Evolutionary conservation across 768 basidiomycete genomes (phyloP), one percentile per base, ranked within the genome.

Genomic region (Boletellus sp.): DNA sequence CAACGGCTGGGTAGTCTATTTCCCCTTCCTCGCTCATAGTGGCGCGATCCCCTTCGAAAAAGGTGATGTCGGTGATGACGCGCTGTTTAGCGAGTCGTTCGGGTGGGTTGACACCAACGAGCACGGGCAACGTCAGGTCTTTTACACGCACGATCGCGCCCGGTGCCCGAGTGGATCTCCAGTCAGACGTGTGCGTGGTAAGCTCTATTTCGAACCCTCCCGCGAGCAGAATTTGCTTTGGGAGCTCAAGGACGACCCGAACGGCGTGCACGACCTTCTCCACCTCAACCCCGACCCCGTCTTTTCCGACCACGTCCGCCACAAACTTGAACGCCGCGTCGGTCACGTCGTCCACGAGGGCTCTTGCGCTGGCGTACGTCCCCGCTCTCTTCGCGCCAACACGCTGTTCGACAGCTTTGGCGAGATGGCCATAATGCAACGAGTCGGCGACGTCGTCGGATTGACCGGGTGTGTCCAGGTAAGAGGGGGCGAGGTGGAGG

Each of bases 21-120:
- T 50, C 67, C 7, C 12, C 38, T 10, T 33, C 20, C 2, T 1
- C 31, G 17, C 62, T 58, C n/a, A 56, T 54, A n/a, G 57, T 53
- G 8, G 34, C 44, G 38, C 19, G 42, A 1, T 57, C 22, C 2
- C 56, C 54, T 52, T 78, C 76, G 43, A 66, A 59, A 46, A 81
- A 75, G 1, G 62, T 58, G 41, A 90, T 62, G 57, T 82, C 78
- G 20, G 79, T 67, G 42, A 82, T 60, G 22, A 90, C 78, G 23
- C 77, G 69, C 63, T 90, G 87, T 59, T 82, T 82, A 37, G 78
- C 75, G 26, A 75, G 61, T 28, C 87, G 72, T 57, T 90, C 87
- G 7, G 81, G 83, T 0, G 83, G 76, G 53, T 88, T 85, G 31
- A 90, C 76, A 0, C 87, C 89, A 41, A 91, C 81, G 45, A 90